Base-by-base conservation (phyloP, 352 stramenopile genomes). In the Phytophthora podocarpi region DNA sequence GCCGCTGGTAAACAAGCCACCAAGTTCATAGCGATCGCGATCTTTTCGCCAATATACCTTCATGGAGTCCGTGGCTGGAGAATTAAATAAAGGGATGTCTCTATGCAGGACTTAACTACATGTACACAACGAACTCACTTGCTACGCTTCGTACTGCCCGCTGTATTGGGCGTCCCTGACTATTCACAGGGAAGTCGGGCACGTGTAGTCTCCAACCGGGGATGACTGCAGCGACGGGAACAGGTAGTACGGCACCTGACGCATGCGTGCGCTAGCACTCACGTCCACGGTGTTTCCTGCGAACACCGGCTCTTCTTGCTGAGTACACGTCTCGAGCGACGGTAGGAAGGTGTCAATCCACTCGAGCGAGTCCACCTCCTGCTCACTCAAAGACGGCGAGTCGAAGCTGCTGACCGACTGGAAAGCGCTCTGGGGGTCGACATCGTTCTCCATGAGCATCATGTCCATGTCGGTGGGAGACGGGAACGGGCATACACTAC, bases 281-380 rank as follows among this genome's bases (percentile, higher is more conserved):
- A 71, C 63, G 32, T 71, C 58, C 39, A 72, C 60, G 9, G 61
- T 70, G 51, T 74, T 72, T 16, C 56, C 56, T 31, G 51, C 62
- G 27, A 72, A 66, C 37, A 74, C 18, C 11, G 55, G 57, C 36
- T 69, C 60, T 5, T 82, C 73, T 24, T 57, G 37, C 9, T 46
- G 45, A 47, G 52, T 50, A 1, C 28, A 28, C 26, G 57, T 16
- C 8, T 77, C 71, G 10, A 83, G 59, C 13, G 76, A 85, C n/a
- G 79, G 80, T 26, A 89, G 52, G 42, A 82, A 85, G 42, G 56
- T 74, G 55, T 87, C 80, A 51, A 89, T 82, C 80, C 80, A 87
- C 43, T 89, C 80, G 50, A 87, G 63, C n/a, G 79, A 86, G 23
- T 89, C 80, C 45, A 71, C 49, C 7, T 80, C 69, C 50, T 67